Conservation (phyloP, 257 asterid genomes). For the Marsdenia floribunda region DNA sequence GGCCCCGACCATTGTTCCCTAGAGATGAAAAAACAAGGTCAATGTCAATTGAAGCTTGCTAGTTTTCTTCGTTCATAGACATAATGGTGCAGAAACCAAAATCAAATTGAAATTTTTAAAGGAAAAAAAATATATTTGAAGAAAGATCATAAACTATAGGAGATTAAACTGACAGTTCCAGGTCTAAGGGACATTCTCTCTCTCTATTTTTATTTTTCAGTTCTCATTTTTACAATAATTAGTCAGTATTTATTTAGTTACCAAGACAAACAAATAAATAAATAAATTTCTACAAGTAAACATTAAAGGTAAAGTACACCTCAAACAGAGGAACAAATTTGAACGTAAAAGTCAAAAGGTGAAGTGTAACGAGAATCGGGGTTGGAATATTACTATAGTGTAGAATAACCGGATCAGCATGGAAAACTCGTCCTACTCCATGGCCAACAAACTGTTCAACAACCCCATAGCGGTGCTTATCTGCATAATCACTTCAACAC, state of each 20-base stretch:
- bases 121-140: background rate
- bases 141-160: background rate
- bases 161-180: background rate
- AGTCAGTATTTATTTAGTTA: background rate
- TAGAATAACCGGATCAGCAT: conserved; percentile 81
- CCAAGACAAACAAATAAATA: background rate
- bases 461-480: conserved; percentile 70
- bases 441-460: conserved; percentile 94
- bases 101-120: background rate
- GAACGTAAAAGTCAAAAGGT: background rate
- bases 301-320: background rate
- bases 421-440: conserved; percentile 92
- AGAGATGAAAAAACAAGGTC: conserved; percentile 2
- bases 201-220: background rate
- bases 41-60: background rate
- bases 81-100: background rate
- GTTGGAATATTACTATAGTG: conserved; percentile 64
- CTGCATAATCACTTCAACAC: conserved; percentile 75
- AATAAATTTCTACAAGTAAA: background rate
- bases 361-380: conserved; percentile 10
- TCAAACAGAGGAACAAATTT: background rate
- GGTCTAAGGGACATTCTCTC: background rate
- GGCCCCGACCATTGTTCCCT: conserved; percentile 80
- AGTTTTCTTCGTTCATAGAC: background rate
- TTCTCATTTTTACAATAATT: background rate